Conservation (phyloP, 2,329 filamentous ascomycete species). For the Blastomyces percursus region DNA sequence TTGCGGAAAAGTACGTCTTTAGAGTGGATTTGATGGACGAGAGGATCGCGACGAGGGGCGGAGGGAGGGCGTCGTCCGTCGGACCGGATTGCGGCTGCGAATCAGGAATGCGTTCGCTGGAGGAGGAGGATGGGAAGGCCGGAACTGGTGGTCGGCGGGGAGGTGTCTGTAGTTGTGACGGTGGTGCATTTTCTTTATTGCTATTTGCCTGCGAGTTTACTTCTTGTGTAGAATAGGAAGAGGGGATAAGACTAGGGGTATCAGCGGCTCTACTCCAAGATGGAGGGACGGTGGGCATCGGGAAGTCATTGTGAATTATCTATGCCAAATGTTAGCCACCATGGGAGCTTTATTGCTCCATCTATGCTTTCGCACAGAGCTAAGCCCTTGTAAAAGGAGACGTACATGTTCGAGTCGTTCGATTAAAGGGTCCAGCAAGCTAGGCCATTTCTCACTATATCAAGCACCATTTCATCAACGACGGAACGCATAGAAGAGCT, state of each 20-base stretch:
- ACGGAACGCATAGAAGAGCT: neutral
- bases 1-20: constrained; percentile 53
- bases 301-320: constrained; percentile 68
- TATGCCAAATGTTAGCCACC: constrained; percentile 26
- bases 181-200: constrained; percentile 30
- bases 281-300: constrained; percentile 50
- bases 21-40: constrained; percentile 51
- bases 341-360: neutral
- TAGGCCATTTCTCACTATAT: constrained; percentile 56
- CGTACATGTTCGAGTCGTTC: constrained; percentile 56
- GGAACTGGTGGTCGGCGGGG: constrained; percentile 30
- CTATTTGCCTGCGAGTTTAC: constrained; percentile 23
- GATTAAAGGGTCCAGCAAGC: constrained; percentile 54
- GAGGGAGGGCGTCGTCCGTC: constrained; percentile 46
- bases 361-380: neutral
- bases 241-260: constrained; percentile 18
- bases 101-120: constrained; percentile 34
- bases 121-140: constrained; percentile 27
- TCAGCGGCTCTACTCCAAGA: constrained; percentile 31
- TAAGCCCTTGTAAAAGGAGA: neutral
- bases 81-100: constrained; percentile 35
- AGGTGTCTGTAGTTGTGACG: constrained; percentile 22
- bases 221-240: constrained; percentile 18
- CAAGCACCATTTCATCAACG: constrained; percentile 22
- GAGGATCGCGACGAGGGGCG: constrained; percentile 53